Evolutionary conservation across 306 rosid genomes (phyloP).

Genomic region (Boehmeria nivea): DNA sequence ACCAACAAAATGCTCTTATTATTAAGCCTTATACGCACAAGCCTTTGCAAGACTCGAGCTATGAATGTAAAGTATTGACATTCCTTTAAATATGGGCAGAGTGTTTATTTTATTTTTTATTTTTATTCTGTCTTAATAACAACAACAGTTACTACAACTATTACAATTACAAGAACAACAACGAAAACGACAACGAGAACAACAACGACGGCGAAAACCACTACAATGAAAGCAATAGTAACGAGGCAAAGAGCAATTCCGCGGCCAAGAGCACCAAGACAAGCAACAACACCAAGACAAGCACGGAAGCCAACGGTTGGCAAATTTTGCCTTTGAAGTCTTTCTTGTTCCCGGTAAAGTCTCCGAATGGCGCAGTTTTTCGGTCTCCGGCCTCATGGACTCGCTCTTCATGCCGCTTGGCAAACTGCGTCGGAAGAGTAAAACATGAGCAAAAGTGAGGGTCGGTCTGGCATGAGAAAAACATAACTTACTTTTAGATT

Average conservation of each 20-base stretch:
- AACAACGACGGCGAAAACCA: not conserved
- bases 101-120: too few species aligned
- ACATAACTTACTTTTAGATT: too few species aligned
- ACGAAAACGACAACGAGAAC: too few species aligned
- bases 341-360: constrained; percentile 2
- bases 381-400: constrained; percentile 17
- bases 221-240: constrained; percentile 16
- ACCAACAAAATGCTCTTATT: too few species aligned
- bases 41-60: too few species aligned
- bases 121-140: too few species aligned
- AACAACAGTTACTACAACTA: too few species aligned
- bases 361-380: constrained; percentile 9
- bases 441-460: too few species aligned
- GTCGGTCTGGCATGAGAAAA: too few species aligned
- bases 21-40: too few species aligned
- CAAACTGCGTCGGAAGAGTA: constrained; percentile 60
- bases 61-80: too few species aligned
- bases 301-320: constrained; percentile 25
- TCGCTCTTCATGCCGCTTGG: constrained; percentile 19
- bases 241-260: constrained; percentile 9
- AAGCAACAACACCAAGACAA: constrained; percentile 6
- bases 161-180: not conserved
- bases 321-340: constrained; percentile 12
- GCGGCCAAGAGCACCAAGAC: constrained; percentile 26
- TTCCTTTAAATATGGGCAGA: too few species aligned